phyloP scores from a whole-genome alignment of 176 grass and related monocot species.

The Avena sativa region DNA sequence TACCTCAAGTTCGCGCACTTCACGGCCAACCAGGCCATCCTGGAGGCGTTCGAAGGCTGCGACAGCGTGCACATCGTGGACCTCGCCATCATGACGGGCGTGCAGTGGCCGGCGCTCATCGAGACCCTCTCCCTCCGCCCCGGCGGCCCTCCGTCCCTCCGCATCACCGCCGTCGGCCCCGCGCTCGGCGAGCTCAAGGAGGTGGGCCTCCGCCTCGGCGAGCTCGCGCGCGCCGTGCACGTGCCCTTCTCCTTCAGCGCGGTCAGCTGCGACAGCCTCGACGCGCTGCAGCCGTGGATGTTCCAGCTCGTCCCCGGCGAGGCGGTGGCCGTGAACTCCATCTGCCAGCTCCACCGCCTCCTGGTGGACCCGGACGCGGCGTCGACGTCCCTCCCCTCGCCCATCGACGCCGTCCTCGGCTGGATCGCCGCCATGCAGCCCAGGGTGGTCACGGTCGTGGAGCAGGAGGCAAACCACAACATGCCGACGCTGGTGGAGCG shows the following conservation, averaged over 20 bases:
- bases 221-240: conserved; percentile 43
- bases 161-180: conserved; percentile 59
- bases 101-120: conserved; percentile 72
- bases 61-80: conserved; percentile 60
- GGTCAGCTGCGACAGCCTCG: conserved; percentile 46
- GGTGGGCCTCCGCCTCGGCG: conserved; percentile 60
- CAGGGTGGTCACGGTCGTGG: conserved; percentile 71
- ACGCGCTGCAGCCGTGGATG: conserved; percentile 59
- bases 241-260: conserved; percentile 66
- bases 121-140: conserved; percentile 40
- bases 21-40: conserved; percentile 72
- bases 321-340: conserved; percentile 72
- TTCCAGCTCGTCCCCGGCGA: conserved; percentile 50
- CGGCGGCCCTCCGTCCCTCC: conserved; percentile 49
- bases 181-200: conserved; percentile 56
- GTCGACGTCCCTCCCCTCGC: conserved; percentile 13
- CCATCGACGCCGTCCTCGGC: conserved; percentile 65
- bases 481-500: conserved; percentile 51
- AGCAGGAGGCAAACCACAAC: conserved; percentile 86
- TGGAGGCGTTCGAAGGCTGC: conserved; percentile 45
- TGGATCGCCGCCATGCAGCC: conserved; percentile 49
- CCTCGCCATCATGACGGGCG: conserved; percentile 56
- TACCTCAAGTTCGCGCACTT: conserved; percentile 83
- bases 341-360: conserved; percentile 80
- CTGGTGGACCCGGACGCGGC: conserved; percentile 57